These are phyloP conservation scores for Hypoxylon sp. DNA, from an alignment of 2,329 filamentous ascomycete genomes.

Conservation along the genomic window DNA sequence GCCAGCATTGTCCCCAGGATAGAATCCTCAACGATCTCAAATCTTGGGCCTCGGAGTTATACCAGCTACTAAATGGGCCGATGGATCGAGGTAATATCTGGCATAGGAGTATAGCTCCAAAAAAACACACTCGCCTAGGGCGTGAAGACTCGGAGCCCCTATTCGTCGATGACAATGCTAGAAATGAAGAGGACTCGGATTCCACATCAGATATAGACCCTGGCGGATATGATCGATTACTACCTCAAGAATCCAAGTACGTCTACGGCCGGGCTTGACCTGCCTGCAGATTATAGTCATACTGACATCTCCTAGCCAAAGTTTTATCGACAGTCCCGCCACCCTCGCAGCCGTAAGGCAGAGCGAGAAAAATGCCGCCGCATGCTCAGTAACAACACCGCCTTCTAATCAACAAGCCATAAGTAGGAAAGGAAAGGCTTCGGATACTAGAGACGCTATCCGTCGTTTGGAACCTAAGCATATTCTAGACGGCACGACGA, in stretches of 20 bases:
- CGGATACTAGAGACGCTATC: slow-evolving; percentile 44
- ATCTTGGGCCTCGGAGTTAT: slow-evolving; percentile 45
- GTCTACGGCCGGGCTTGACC: slow-evolving; percentile 21
- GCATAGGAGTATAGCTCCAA: not conserved
- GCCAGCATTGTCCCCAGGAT: slow-evolving; percentile 34
- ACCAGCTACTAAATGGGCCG: slow-evolving; percentile 30
- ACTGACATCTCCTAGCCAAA: slow-evolving; percentile 49
- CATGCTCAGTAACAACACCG: slow-evolving; percentile 3
- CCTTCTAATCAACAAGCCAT: slow-evolving; percentile 34
- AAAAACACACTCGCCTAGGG: not conserved
- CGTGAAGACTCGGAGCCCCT: slow-evolving; percentile 34
- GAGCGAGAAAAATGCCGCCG: slow-evolving; percentile 32
- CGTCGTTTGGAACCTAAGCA: slow-evolving; percentile 42
- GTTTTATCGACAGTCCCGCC: slow-evolving; percentile 45
- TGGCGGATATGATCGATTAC: slow-evolving; percentile 45
- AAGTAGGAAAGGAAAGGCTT: slow-evolving; percentile 34
- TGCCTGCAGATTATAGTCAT: not conserved
- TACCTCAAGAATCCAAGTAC: slow-evolving; percentile 40
- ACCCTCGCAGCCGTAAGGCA: slow-evolving; percentile 46
- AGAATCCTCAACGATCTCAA: slow-evolving; percentile 41
- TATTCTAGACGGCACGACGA: slow-evolving; percentile 33
- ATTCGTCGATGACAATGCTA: slow-evolving; percentile 32
- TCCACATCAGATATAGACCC: slow-evolving; percentile 45
- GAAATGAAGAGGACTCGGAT: slow-evolving; percentile 32
- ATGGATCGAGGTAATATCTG: not conserved